Base-by-base conservation (phyloP, 306 rosid genomes). In the Quercus alba region DNA sequence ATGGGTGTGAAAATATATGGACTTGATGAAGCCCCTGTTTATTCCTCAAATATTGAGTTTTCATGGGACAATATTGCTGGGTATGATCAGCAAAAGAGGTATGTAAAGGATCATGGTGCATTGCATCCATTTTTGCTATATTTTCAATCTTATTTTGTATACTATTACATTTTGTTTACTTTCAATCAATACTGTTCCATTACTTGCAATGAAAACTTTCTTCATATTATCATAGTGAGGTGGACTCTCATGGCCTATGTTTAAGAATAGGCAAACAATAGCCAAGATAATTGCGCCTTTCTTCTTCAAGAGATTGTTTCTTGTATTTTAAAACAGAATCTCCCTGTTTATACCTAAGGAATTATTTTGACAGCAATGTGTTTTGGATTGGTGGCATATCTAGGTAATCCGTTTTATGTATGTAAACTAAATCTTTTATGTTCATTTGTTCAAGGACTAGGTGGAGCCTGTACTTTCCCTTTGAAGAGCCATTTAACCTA, bases 51-150 rank as follows among this genome's bases (percentile, higher is more conserved):
- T 58, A 77, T 75, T 73, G 91, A 86, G 82, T 78, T 94, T 77
- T 88, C 90, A 35, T 94, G 98, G 98, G 97, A 91, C 76, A 88
- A 84, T 87, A 90, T 92, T 77, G 98, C 97, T 19, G 98, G 98
- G 56, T 94, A 94, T 85, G 93, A 89, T 78, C 85, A 84, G 74
- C 98, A 94, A 72, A 94, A 94, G 56, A 77, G 97, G 98, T 94
- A 82, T 71, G 90, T 80, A 38, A 52, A 63, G 74, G 31, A 75
- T 20, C 52, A 44, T 51, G 49, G 55, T 76, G 56, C 26, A 3
- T 14, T 75, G 28, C 62, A 55, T 69, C 10, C 78, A 25, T 77
- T 51, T 72, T 19, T 62, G 26, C 12, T 49, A 4, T 21, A 26
- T 14, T 25, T 74, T 44, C 20, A 23, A 10, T 26, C 19, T 17